These are phyloP conservation scores for Neostapfia colusana DNA, from an alignment of 176 grass and related monocot genomes.

Conservation along the genomic window DNA sequence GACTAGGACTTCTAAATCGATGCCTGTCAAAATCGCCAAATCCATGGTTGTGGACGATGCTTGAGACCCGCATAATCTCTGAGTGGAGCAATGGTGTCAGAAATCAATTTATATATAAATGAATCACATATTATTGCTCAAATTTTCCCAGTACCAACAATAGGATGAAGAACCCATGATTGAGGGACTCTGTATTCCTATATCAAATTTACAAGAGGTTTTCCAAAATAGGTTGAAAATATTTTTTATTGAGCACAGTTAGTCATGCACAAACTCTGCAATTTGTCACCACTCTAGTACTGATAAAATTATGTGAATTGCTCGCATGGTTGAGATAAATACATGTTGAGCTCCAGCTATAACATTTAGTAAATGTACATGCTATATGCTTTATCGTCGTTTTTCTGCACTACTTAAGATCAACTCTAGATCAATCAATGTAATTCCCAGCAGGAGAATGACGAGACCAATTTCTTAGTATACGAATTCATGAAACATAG, in stretches of 20 bases:
- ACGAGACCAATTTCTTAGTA: neutral
- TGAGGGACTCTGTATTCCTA: neutral
- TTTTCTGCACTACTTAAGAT: constrained; percentile 20
- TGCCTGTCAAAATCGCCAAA: constrained; percentile 67
- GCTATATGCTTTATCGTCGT: neutral
- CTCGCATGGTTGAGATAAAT: constrained; percentile 1
- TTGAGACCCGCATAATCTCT: constrained; percentile 91
- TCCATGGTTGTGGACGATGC: constrained; percentile 63
- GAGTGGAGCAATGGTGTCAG: constrained; percentile 23
- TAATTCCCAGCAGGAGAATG: constrained; percentile 14
- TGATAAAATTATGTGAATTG: too few species aligned
- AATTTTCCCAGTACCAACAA: neutral
- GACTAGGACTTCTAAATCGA: constrained; percentile 74
- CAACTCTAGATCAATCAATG: constrained; percentile 17
- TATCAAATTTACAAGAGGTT: neutral
- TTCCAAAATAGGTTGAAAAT: constrained; percentile 17
- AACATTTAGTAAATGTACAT: constrained; percentile 15
- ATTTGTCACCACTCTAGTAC: too few species aligned
- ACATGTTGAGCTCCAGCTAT: neutral
- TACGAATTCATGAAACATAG: neutral
- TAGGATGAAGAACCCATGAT: neutral
- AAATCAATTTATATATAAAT: constrained; percentile 22
- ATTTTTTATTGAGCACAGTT: neutral
- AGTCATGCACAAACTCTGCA: too few species aligned
- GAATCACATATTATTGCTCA: constrained; percentile 11